Evolutionary conservation across 2,329 filamentous ascomycete species (phyloP).

Genomic region (Grosmannia serpens): DNA sequence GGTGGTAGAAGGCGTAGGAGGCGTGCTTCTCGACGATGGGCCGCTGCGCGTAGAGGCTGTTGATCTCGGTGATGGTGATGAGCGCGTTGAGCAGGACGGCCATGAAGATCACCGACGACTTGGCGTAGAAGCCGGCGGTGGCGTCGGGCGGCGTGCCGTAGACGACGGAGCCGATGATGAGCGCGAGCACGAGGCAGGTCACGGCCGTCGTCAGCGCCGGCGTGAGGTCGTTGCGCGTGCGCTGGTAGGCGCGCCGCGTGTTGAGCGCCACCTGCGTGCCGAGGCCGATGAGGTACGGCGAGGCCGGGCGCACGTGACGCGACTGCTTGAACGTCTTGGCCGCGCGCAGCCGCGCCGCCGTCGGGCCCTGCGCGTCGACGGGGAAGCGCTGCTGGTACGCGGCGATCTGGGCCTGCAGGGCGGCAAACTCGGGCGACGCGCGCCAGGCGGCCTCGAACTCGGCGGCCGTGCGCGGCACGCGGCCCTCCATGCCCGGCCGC

Average conservation of each 20-base stretch:
- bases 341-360: conserved; percentile 31
- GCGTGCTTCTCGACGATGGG: conserved; percentile 85
- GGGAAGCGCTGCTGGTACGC: conserved; percentile 41
- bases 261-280: conserved; percentile 35
- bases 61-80: conserved; percentile 67
- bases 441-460: conserved; percentile 50
- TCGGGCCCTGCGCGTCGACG: conserved; percentile 22
- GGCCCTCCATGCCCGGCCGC: conserved; percentile 41
- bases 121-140: conserved; percentile 34
- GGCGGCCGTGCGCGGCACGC: conserved; percentile 45
- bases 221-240: conserved; percentile 63
- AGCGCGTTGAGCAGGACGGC: conserved; percentile 80
- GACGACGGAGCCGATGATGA: conserved; percentile 9
- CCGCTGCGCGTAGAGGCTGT: conserved; percentile 77
- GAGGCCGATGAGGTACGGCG: conserved; percentile 51
- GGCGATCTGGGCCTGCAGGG: conserved; percentile 40
- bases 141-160: conserved; percentile 9
- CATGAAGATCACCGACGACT: conserved; percentile 75
- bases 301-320: conserved; percentile 40
- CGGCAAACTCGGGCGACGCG: conserved; percentile 37
- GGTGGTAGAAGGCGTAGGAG: conserved; percentile 80
- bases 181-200: conserved; percentile 53
- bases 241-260: conserved; percentile 63
- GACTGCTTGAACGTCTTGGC: conserved; percentile 37
- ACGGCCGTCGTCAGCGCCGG: conserved; percentile 70